Evolutionary conservation across 1,284 basidiomycete species (phyloP).

Genomic region (Boletellus deceptivus): DNA sequence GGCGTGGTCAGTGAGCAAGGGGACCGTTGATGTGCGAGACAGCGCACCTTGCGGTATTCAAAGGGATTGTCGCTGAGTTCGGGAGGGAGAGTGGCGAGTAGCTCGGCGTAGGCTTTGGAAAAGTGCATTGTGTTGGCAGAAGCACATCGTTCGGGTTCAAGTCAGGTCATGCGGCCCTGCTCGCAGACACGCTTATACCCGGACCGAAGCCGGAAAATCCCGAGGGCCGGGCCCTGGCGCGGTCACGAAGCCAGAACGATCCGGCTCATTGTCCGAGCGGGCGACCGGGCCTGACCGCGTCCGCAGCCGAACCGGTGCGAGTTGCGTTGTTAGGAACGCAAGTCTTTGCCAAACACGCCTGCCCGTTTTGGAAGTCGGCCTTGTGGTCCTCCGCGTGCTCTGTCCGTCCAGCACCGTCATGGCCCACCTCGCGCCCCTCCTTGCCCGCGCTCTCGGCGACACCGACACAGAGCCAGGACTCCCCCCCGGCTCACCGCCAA

Average conservation of each 20-base stretch:
- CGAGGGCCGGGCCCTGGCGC: neutral
- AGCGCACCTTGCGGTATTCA: conserved; percentile 76
- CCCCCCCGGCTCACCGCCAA: conserved; percentile 61
- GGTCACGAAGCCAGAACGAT: too few species aligned
- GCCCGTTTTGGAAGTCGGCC: neutral
- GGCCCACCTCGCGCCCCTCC: conserved; percentile 4
- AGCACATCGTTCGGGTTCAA: neutral
- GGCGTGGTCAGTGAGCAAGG: neutral
- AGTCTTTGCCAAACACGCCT: conserved; percentile 17
- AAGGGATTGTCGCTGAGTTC: conserved; percentile 78
- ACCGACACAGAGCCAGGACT: conserved; percentile 29
- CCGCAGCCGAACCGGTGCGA: too few species aligned
- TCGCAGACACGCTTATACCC: neutral
- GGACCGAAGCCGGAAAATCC: neutral
- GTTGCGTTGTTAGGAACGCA: conserved; percentile 15
- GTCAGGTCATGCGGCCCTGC: neutral
- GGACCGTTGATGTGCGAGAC: too few species aligned
- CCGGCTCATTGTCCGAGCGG: too few species aligned
- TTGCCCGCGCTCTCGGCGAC: conserved; percentile 14
- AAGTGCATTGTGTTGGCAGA: conserved; percentile 63
- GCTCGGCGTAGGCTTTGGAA: conserved; percentile 72
- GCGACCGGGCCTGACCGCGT: too few species aligned
- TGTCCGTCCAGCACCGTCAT: conserved; percentile 9
- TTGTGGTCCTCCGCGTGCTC: too few species aligned
- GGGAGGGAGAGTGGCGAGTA: conserved; percentile 70